phyloP scores from a whole-genome alignment of 768 basidiomycete genomes.

The Phallus indusiatus region DNA sequence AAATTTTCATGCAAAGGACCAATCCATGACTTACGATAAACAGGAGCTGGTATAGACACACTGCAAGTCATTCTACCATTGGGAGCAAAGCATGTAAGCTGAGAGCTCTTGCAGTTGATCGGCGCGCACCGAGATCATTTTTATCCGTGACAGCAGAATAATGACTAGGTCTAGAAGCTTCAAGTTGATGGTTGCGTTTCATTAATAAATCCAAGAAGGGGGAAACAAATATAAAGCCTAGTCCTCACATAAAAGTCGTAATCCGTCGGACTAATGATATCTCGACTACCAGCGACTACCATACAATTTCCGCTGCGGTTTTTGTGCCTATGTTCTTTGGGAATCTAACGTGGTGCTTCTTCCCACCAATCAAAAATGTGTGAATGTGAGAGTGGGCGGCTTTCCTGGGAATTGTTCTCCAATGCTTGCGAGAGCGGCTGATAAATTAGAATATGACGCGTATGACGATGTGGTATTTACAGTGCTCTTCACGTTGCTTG shows the following conservation, averaged over 20 bases:
- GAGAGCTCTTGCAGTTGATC: slow-evolving; percentile 35
- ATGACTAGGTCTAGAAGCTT: slow-evolving; percentile 49
- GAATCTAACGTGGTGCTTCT: slow-evolving; percentile 49
- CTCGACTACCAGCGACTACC: slow-evolving; percentile 36
- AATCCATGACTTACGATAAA: slow-evolving; percentile 38
- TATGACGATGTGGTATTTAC: no score
- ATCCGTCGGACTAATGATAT: slow-evolving; percentile 36
- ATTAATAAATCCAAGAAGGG: neutral
- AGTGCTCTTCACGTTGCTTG: neutral
- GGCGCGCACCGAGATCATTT: slow-evolving; percentile 13
- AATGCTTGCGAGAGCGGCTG: slow-evolving; percentile 21
- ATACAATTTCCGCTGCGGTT: slow-evolving; percentile 44
- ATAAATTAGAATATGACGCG: no score
- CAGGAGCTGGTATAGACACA: slow-evolving; percentile 51
- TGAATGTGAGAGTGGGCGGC: slow-evolving; percentile 39
- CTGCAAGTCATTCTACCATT: slow-evolving; percentile 44
- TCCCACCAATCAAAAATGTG: slow-evolving; percentile 56
- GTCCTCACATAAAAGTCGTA: slow-evolving; percentile 42
- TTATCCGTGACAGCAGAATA: slow-evolving; percentile 43
- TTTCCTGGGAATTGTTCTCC: slow-evolving; percentile 8
- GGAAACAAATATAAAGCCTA: neutral
- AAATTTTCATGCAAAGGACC: neutral
- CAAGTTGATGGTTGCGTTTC: slow-evolving; percentile 11
- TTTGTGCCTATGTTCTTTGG: slow-evolving; percentile 15
- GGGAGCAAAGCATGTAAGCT: slow-evolving; percentile 44